phyloP scores from a whole-genome alignment of 257 asterid species.

The Leonotis leonurus region DNA sequence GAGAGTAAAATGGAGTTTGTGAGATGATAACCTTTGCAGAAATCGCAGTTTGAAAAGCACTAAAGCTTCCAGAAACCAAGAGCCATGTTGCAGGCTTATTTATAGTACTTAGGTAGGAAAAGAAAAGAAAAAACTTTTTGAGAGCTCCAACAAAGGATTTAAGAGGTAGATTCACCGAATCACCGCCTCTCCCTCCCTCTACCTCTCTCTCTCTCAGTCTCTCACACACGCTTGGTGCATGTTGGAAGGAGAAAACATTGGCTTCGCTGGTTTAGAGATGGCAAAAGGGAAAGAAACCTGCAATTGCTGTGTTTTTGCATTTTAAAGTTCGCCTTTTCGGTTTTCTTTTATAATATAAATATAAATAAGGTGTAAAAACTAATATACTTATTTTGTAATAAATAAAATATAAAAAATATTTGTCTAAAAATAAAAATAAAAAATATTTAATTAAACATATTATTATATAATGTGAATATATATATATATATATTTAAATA shows the following conservation, averaged over 20 bases:
- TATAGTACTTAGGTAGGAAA: background rate
- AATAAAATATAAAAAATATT: no score
- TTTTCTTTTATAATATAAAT: background rate
- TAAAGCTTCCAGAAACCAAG: slow-evolving; percentile 11
- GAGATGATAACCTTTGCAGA: background rate
- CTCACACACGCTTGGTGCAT: background rate
- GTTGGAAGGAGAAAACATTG: background rate
- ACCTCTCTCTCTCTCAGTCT: background rate
- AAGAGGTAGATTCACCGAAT: background rate
- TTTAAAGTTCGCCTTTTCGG: slow-evolving; percentile 3
- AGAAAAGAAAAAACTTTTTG: background rate
- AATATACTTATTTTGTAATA: no score
- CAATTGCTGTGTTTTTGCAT: slow-evolving; percentile 5
- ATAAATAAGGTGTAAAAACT: no score
- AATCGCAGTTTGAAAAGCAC: slow-evolving; percentile 1
- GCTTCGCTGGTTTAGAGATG: slow-evolving; percentile 23
- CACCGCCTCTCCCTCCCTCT: background rate
- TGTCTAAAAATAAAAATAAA: no score
- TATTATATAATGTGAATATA: no score
- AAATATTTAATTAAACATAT: no score
- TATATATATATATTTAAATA: no score
- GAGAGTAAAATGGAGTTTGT: slow-evolving; percentile 5
- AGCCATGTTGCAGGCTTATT: slow-evolving; percentile 12
- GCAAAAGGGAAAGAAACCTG: slow-evolving; percentile 21
- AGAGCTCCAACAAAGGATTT: slow-evolving; percentile 13